Conservation (phyloP, 2,329 filamentous ascomycete species). For the Cladosporium phlei region DNA sequence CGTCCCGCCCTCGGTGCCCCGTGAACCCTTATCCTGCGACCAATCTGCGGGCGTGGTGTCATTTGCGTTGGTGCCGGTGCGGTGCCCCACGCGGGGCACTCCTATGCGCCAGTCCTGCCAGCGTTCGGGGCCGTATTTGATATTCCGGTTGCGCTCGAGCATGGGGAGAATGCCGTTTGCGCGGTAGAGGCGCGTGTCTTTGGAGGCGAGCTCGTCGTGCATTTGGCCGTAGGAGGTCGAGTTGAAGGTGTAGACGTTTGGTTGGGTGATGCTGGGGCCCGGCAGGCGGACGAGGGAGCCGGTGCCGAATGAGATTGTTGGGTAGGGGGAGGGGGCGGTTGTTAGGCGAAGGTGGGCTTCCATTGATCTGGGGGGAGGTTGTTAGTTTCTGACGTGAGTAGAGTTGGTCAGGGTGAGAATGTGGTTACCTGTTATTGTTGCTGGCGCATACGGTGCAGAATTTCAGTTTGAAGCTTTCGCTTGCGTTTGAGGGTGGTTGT, state of each 20-base stretch:
- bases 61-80: conserved; percentile 17
- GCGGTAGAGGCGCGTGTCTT: conserved; percentile 81
- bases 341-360: conserved; percentile 95
- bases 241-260: conserved; percentile 98
- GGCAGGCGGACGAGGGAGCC: conserved; percentile 90
- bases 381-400: conserved; percentile 18
- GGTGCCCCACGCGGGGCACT: conserved; percentile 65
- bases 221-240: conserved; percentile 92
- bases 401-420: conserved; percentile 11
- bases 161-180: conserved; percentile 94
- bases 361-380: conserved; percentile 67
- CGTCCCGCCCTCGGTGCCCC: conserved; percentile 79
- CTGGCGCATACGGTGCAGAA: conserved; percentile 99
- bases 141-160: conserved; percentile 82
- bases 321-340: conserved; percentile 64
- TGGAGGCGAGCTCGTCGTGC: conserved; percentile 81
- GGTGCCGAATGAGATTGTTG: conserved; percentile 97
- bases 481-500: conserved; percentile 27
- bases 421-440: conserved; percentile 82
- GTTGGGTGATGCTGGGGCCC: conserved; percentile 83
- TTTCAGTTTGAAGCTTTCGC: conserved; percentile 76
- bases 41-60: no score
- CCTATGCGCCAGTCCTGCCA: conserved; percentile 98
- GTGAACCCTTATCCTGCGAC: conserved; percentile 66
- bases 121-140: conserved; percentile 93